A percentile compares a stretch with the other conserved stretches of the same genome.
Evolutionary conservation across 306 rosid species (phyloP).

Genomic region (Quercus aquifolioides): DNA sequence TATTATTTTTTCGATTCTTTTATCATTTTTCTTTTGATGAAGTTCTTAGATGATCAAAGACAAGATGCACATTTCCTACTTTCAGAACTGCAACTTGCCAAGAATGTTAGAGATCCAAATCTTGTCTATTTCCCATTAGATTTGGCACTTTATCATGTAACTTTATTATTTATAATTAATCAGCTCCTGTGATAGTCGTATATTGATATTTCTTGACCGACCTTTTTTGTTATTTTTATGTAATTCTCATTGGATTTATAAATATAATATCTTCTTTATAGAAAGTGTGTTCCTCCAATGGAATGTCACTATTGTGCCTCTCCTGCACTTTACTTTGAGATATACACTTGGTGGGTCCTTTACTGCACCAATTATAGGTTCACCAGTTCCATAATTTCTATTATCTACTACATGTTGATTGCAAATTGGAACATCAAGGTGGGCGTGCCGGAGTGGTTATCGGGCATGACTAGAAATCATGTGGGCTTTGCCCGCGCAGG

Average conservation of each 20-base stretch:
- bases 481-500: constrained; percentile 79
- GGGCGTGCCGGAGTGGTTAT: constrained; percentile 60
- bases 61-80: neutral
- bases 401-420: accelerated
- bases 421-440: neutral
- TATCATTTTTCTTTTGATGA: neutral
- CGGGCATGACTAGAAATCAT: constrained; percentile 75
- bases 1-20: neutral
- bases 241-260: neutral
- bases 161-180: neutral
- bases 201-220: neutral
- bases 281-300: neutral
- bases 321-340: neutral
- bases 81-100: neutral
- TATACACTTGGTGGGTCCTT: neutral
- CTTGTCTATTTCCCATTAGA: neutral
- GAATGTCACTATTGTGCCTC: neutral
- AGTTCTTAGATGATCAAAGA: neutral
- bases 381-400: neutral
- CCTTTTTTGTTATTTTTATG: neutral
- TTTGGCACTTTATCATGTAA: neutral
- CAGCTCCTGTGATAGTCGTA: neutral
- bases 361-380: neutral
- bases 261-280: neutral
- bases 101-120: neutral